Base-by-base conservation (phyloP, 148 eudicot species). In the Talinum fruticosum region DNA sequence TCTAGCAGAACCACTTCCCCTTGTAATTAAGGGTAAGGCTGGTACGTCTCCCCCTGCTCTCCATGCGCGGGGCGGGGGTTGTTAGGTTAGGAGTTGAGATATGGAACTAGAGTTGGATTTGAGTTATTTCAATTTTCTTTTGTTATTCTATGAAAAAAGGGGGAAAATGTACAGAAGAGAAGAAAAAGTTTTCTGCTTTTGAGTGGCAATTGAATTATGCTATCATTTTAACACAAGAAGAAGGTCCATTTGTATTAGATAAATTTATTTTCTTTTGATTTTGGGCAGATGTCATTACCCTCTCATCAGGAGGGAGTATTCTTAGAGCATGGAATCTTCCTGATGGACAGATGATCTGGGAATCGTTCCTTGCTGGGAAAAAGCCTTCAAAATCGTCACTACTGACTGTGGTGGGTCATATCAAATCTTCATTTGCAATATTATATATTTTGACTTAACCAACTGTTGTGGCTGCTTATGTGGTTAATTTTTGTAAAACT, bases 271-370 rank as follows among this genome's bases (percentile, higher is more conserved):
- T 54, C 23, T 33, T 49, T 74, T 49, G 21, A 45, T 41, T 38
- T 72, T 35, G 45, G 29, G 23, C 92, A 96, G 99, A 90, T 91
- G 92, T 93, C 78, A 83, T 96, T 77, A 86, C 93, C 19, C 87
- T 93, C 41, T 93, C 99, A 59, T 93, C 98, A 32, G 87, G 85
- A 69, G 98, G 99, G 80, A 91, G 88, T 80, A 82, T 88, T 71
- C 72, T 93, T 66, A 89, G 99, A 86, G 99, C 99, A 45, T 96
- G 99, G 99, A 96, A 93, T 83, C 98, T 96, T 87, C 98, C 99
- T 66, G 99, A 96, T 82, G 99, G 99, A 41, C 98, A 91, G 89
- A 87, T 96, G 98, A 93, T 96, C 77, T 93, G 98, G 99, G 99
- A 96, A 82, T 89, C 98, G 44, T 80, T 80, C 73, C 92, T 96